phyloP scores from a whole-genome alignment of 2,329 filamentous ascomycete species.

The Dactylellina cionopaga region DNA sequence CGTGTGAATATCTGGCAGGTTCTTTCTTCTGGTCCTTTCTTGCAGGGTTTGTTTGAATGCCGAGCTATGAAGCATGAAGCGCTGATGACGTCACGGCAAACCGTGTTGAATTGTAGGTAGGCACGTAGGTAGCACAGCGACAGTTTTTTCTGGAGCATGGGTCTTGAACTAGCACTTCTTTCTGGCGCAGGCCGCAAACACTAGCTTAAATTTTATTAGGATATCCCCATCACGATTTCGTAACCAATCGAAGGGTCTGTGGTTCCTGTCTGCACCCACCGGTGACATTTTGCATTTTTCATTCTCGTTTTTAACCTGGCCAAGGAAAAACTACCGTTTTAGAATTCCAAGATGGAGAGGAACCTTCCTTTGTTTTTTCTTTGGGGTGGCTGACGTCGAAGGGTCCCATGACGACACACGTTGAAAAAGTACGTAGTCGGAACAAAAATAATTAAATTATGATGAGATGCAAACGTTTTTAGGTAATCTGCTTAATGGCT shows the following conservation, averaged over 20 bases:
- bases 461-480: slow-evolving; percentile 36
- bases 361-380: not conserved
- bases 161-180: too few species aligned
- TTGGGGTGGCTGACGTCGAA: slow-evolving; percentile 45
- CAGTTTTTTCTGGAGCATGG: too few species aligned
- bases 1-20: not conserved
- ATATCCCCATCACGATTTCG: not conserved
- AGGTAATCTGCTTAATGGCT: slow-evolving; percentile 3
- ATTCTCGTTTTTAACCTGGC: not conserved
- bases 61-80: not conserved
- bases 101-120: too few species aligned
- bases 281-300: slow-evolving; percentile 3
- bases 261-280: not conserved
- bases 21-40: not conserved
- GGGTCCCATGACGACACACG: slow-evolving; percentile 51
- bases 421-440: not conserved
- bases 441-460: not conserved
- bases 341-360: not conserved
- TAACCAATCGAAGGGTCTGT: slow-evolving; percentile 19
- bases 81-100: slow-evolving; percentile 26
- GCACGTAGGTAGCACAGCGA: not conserved
- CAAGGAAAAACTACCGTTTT: slow-evolving; percentile 11
- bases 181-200: too few species aligned
- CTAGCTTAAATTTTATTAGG: not conserved
- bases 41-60: not conserved